Evolutionary conservation across 2,329 filamentous ascomycete species (phyloP).

Genomic region (Fusarium austroafricanum): DNA sequence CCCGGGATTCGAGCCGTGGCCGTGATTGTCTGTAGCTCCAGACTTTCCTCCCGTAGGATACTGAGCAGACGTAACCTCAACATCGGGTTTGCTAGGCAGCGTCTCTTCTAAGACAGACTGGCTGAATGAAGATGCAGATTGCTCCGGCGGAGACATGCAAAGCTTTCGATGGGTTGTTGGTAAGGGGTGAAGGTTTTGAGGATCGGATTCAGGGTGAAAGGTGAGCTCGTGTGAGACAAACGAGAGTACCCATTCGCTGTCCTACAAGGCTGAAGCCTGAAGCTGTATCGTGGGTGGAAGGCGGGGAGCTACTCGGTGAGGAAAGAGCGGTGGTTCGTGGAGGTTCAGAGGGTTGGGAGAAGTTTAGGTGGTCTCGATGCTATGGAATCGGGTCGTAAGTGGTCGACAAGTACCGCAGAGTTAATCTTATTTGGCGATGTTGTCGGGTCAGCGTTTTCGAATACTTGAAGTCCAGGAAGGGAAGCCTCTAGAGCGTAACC

Average conservation of each 20-base stretch:
- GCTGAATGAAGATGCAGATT: conserved; percentile 43
- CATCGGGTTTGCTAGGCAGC: conserved; percentile 46
- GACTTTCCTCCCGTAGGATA: conserved; percentile 31
- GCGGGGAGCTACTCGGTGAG: conserved; percentile 15
- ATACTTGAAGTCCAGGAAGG: conserved; percentile 10
- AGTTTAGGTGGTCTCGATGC: background rate
- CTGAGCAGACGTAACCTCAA: conserved; percentile 43
- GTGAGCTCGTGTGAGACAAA: conserved; percentile 23
- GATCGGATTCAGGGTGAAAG: conserved; percentile 18
- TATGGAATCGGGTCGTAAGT: background rate
- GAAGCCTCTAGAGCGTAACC: background rate
- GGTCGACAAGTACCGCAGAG: background rate
- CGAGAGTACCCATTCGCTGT: conserved; percentile 42
- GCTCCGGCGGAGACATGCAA: conserved; percentile 55
- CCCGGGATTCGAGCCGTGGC: conserved; percentile 5
- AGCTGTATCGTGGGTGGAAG: conserved; percentile 28
- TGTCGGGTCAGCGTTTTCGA: conserved; percentile 34
- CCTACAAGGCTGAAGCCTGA: conserved; percentile 33
- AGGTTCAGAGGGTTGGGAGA: background rate
- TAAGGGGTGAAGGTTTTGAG: background rate
- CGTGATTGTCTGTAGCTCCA: conserved; percentile 3
- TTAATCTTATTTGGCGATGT: conserved; percentile 21
- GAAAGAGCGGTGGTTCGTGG: background rate
- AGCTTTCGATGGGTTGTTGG: conserved; percentile 24
- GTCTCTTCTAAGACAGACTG: conserved; percentile 47